Conservation (phyloP, 441 rosid genomes). For the Viola pubescens region DNA sequence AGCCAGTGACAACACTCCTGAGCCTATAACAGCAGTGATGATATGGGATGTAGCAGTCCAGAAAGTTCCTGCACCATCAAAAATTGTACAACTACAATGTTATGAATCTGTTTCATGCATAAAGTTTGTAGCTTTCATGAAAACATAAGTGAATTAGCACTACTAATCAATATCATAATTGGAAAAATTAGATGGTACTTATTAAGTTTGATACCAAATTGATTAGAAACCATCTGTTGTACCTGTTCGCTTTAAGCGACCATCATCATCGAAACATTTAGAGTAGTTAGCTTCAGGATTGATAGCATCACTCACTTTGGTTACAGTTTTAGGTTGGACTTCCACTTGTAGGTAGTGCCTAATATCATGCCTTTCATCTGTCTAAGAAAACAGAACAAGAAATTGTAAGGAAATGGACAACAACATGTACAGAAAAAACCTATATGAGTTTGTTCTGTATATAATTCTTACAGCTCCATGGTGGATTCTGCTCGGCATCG, state of each 20-base stretch:
- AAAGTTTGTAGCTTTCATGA: no score
- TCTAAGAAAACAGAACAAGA: conserved; percentile 19
- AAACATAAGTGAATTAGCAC: no score
- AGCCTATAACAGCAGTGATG: conserved; percentile 74
- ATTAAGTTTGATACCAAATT: no score
- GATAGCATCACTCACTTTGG: conserved; percentile 22
- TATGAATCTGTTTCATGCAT: no score
- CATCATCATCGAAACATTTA: conserved; percentile 62
- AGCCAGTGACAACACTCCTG: conserved; percentile 76
- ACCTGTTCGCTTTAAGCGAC: conserved; percentile 63
- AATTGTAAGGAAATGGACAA: background rate
- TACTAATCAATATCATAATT: no score
- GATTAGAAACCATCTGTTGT: background rate
- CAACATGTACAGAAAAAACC: background rate
- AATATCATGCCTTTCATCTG: conserved; percentile 42
- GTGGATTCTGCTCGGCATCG: conserved; percentile 46
- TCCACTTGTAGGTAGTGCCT: conserved; percentile 48
- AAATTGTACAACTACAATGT: background rate
- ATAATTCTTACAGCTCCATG: conserved; percentile 28
- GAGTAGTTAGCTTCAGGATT: conserved; percentile 33
- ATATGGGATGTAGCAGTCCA: conserved; percentile 79
- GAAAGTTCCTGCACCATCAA: conserved; percentile 36
- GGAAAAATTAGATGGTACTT: no score
- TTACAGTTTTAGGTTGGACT: conserved; percentile 26
- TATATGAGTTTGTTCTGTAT: no score